Percentiles rank a stretch among this genome's conserved stretches.
Conservation (phyloP, 2,329 filamentous ascomycete genomes). For the Cadophora sp. region DNA sequence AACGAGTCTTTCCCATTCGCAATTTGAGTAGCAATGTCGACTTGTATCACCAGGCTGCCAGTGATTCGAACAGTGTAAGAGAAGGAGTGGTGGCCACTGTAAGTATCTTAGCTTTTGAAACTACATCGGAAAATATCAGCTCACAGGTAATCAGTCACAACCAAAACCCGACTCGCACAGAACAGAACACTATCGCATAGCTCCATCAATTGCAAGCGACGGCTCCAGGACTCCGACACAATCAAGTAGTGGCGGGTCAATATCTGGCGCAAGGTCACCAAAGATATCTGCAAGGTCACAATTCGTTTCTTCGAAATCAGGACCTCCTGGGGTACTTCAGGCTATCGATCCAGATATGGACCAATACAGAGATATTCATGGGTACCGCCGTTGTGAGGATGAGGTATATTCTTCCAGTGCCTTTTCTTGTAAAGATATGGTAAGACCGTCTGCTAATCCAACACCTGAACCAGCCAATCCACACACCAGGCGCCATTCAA, state of each 20-base stretch:
- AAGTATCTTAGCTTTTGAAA: background rate
- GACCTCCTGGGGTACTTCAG: slow-evolving; percentile 14
- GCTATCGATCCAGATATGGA: background rate
- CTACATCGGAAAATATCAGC: background rate
- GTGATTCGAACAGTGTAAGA: background rate
- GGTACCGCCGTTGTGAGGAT: slow-evolving; percentile 16
- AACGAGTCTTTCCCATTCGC: slow-evolving; percentile 39
- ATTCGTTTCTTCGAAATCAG: slow-evolving; percentile 14
- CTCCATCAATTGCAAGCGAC: slow-evolving; percentile 9
- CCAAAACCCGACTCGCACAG: background rate
- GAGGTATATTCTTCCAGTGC: slow-evolving; percentile 1
- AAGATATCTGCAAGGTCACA: slow-evolving; percentile 26
- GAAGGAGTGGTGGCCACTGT: slow-evolving; percentile 6
- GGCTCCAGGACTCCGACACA: background rate
- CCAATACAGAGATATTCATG: background rate
- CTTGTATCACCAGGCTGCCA: slow-evolving; percentile 1
- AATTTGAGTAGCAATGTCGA: slow-evolving; percentile 28
- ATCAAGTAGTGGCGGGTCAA: slow-evolving; percentile 13
- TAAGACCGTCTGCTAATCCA: background rate
- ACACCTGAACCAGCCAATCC: slow-evolving; percentile 35
- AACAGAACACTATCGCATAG: slow-evolving; percentile 21
- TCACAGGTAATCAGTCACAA: background rate
- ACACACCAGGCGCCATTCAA: slow-evolving; percentile 38
- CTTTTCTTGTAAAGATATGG: too few species aligned
- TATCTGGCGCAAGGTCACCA: background rate